phyloP scores from a whole-genome alignment of 805 yeast species.

The Candida gorgasii region DNA sequence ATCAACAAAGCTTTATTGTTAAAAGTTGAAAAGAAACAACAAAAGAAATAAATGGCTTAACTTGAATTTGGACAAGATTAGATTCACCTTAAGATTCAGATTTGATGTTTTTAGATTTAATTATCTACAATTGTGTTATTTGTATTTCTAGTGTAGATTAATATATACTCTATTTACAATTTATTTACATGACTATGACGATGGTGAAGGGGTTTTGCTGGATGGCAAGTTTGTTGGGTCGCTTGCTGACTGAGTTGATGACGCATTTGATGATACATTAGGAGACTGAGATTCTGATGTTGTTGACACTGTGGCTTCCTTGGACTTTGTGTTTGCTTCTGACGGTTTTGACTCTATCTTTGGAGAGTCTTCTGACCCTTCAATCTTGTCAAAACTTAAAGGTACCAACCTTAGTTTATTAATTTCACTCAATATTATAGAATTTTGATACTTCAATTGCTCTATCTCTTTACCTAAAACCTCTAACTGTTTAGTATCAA shows the following conservation, averaged over 20 bases:
- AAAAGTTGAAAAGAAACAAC: constrained; percentile 63
- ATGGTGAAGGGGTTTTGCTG: not conserved
- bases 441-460: constrained; percentile 16
- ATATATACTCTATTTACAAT: constrained; percentile 9
- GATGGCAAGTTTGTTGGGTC: too few species aligned
- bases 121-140: constrained; percentile 9
- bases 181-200: constrained; percentile 1
- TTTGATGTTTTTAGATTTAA: constrained; percentile 6
- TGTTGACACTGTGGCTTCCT: too few species aligned
- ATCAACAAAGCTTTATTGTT: constrained; percentile 79
- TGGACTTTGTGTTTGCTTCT: not conserved
- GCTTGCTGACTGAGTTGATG: too few species aligned
- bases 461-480: constrained; percentile 4
- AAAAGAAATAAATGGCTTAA: constrained; percentile 11
- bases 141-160: constrained; percentile 17
- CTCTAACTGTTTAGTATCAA: not conserved
- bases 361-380: not conserved
- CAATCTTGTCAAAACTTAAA: constrained; percentile 9
- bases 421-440: constrained; percentile 14
- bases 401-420: constrained; percentile 3
- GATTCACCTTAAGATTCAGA: constrained; percentile 1
- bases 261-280: too few species aligned
- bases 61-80: too few species aligned
- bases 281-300: too few species aligned
- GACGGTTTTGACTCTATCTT: not conserved